Evolutionary conservation across 1,284 basidiomycete species (phyloP).

Genomic region (Cystodermella granulosa): DNA sequence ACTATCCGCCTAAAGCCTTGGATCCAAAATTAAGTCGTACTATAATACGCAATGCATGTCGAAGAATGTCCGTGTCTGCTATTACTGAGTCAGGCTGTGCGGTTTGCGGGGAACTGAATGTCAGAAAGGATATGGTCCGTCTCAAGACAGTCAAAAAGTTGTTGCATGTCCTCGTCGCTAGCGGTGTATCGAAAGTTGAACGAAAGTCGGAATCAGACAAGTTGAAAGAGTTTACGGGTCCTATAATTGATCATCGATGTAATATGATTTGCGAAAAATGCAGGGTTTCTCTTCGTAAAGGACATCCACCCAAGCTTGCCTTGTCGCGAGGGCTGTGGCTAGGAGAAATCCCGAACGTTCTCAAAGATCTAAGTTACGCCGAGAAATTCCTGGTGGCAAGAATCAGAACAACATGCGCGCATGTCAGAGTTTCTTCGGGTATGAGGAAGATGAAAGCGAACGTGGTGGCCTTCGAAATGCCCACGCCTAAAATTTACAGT

Average conservation of each 20-base stretch:
- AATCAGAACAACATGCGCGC: constrained; percentile 28
- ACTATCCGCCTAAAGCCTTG: not conserved
- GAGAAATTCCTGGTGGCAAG: constrained; percentile 33
- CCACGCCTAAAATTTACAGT: constrained; percentile 31
- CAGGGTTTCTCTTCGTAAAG: constrained; percentile 10
- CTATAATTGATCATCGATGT: constrained; percentile 18
- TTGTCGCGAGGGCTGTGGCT: constrained; percentile 40
- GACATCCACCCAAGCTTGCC: constrained; percentile 23
- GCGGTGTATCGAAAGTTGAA: not conserved
- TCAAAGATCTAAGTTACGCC: constrained; percentile 27
- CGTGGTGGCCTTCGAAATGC: constrained; percentile 33
- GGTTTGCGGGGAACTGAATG: not conserved
- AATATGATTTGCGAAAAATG: constrained; percentile 11
- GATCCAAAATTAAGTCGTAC: not conserved
- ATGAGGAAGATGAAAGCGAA: constrained; percentile 36
- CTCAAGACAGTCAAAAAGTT: not conserved
- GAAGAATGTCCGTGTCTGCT: not conserved
- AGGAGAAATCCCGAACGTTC: constrained; percentile 31
- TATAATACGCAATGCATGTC: not conserved
- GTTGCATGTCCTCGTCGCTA: not conserved
- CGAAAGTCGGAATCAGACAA: not conserved
- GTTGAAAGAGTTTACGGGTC: constrained; percentile 10
- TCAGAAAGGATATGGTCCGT: not conserved
- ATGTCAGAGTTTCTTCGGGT: constrained; percentile 27
- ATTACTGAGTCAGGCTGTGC: not conserved